phyloP scores from a whole-genome alignment of 352 stramenopile genomes.

The Phytophthora pini region DNA sequence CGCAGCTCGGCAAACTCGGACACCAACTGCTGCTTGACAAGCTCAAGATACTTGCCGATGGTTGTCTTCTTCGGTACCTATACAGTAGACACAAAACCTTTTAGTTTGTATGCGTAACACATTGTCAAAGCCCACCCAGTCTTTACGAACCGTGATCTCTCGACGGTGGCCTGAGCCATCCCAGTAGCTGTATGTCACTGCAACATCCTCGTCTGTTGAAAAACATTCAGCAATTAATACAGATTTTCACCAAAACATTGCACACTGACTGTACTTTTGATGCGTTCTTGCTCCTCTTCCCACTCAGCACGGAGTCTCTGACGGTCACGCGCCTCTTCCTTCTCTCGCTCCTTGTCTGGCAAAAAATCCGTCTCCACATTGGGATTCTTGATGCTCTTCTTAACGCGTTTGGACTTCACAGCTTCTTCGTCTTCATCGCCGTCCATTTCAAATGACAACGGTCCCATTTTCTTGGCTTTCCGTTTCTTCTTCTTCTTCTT shows the following conservation, averaged over 20 bases:
- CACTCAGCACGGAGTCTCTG: slow-evolving; percentile 92
- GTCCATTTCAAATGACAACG: slow-evolving; percentile 84
- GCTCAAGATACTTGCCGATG: slow-evolving; percentile 89
- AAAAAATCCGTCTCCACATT: slow-evolving; percentile 96
- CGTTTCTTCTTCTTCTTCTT: slow-evolving; percentile 81
- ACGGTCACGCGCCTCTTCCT: slow-evolving; percentile 76
- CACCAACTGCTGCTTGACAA: slow-evolving; percentile 90
- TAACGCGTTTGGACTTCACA: slow-evolving; percentile 42
- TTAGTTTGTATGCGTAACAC: too few species aligned
- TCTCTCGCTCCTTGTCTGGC: slow-evolving; percentile 93
- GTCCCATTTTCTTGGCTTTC: slow-evolving; percentile 83
- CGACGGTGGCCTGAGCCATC: slow-evolving; percentile 96
- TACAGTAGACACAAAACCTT: neutral
- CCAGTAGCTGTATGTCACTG: slow-evolving; percentile 99
- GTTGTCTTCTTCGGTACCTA: slow-evolving; percentile 93
- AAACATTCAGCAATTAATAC: neutral
- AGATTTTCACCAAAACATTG: neutral
- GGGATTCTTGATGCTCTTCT: slow-evolving; percentile 93
- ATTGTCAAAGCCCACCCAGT: neutral
- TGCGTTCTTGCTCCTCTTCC: slow-evolving; percentile 91
- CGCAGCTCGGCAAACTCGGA: slow-evolving; percentile 94
- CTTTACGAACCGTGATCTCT: slow-evolving; percentile 77
- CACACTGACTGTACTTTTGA: slow-evolving; percentile 80
- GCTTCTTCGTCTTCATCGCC: slow-evolving; percentile 61
- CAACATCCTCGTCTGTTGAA: slow-evolving; percentile 83